Conservation (phyloP, 257 asterid genomes). For the Nicotiana undulata region DNA sequence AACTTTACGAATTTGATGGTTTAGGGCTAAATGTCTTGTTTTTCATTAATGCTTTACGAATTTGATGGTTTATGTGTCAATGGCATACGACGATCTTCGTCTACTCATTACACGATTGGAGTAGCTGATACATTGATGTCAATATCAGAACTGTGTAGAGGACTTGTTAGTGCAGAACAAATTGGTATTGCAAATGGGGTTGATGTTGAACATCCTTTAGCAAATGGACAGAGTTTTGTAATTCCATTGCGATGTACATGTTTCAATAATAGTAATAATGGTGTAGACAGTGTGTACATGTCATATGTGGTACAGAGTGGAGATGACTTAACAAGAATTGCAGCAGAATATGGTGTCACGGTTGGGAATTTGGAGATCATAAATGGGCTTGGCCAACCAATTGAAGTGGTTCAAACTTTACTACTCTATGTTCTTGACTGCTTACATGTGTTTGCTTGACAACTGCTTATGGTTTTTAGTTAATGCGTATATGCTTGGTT, state of each 20-base stretch:
- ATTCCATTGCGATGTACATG: constrained; percentile 19
- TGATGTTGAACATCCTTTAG: not conserved
- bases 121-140: constrained; percentile 7
- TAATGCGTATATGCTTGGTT: no score
- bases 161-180: constrained; percentile 14
- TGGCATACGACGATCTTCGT: constrained; percentile 13
- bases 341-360: not conserved
- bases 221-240: not conserved
- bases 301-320: constrained; percentile 14
- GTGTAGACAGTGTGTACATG: constrained; percentile 13
- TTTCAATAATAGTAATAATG: constrained; percentile 10
- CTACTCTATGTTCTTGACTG: no score
- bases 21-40: no score
- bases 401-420: no score
- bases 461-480: no score
- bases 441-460: no score
- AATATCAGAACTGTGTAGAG: constrained; percentile 13
- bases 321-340: constrained; percentile 5
- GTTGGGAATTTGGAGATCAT: constrained; percentile 1
- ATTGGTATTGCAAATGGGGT: constrained; percentile 7
- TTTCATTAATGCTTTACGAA: no score
- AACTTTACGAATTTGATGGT: no score
- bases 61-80: constrained; percentile 5
- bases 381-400: constrained; percentile 13
- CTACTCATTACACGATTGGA: constrained; percentile 9